phyloP scores from a whole-genome alignment of 768 basidiomycete genomes.

The Hygrocybe punicea region DNA sequence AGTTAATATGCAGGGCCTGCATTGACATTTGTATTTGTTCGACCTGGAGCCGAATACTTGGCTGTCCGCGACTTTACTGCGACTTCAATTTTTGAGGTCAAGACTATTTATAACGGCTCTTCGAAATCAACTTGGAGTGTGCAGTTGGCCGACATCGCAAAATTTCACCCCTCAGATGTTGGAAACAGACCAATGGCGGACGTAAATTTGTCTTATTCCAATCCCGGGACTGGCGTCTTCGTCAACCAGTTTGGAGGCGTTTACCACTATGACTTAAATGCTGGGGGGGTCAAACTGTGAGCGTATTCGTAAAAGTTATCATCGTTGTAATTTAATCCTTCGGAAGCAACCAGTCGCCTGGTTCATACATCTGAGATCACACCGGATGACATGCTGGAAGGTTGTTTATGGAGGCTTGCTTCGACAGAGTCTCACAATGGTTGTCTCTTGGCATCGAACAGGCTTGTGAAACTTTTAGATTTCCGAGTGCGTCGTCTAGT shows the following conservation, averaged over 20 bases:
- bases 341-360: constrained; percentile 17
- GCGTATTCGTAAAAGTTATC: constrained; percentile 16
- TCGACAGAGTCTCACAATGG: constrained; percentile 31
- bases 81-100: constrained; percentile 40
- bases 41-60: constrained; percentile 27
- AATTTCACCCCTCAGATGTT: constrained; percentile 40
- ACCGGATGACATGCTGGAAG: constrained; percentile 11
- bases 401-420: constrained; percentile 54
- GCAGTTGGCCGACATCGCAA: constrained; percentile 33
- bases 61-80: constrained; percentile 49
- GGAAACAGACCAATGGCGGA: constrained; percentile 47
- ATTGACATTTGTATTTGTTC: not conserved
- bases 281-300: constrained; percentile 41
- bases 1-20: not conserved
- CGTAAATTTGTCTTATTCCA: constrained; percentile 37
- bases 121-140: constrained; percentile 2
- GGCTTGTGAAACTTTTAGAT: constrained; percentile 46
- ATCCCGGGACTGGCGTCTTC: constrained; percentile 33
- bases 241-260: constrained; percentile 54
- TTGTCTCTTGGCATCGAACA: constrained; percentile 49
- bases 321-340: not conserved
- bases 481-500: constrained; percentile 45
- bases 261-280: constrained; percentile 43
- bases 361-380: constrained; percentile 7
- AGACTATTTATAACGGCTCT: constrained; percentile 10